Base-by-base conservation (phyloP, 768 basidiomycete genomes). In the Lanmaoa rubissima region DNA sequence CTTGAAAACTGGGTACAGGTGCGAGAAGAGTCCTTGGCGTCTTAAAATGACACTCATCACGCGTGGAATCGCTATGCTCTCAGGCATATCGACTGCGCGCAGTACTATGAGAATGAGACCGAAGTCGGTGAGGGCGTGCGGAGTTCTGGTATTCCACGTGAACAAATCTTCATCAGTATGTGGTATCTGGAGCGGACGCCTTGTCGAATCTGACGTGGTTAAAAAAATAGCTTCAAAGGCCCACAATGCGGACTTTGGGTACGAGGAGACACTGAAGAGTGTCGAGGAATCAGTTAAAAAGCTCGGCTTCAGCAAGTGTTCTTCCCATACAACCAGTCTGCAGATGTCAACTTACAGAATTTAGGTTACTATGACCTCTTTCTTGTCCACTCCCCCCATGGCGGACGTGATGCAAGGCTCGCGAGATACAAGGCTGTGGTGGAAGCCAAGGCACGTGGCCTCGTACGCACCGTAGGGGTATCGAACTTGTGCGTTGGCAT, bases 351-450 rank as follows among this genome's bases (percentile, higher is more conserved):
- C 42, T 28, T 35, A 31, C 38, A 13, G 9, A 9, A 21, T 60
- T 12, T 49, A 79, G 77, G 67, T 40, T 79, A 79, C 46, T 74
- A 78, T 59, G 79, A 80, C 62, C 69, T 82, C 35, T 80, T 74
- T 61, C 74, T 82, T 10, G 71, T 81, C 34, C 81, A 82, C 57
- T 72, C 76, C 36, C 75, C 80, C 0, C 58, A 68, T 35, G 70
- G 73, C 1, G 79, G 78, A 5, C 73, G 61, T 35, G 69, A 68
- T 19, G 67, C 65, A 28, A 73, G 80, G 16, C 63, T 81, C 11
- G 66, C 68, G 38, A 76, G 68, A 14, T 82, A 77, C 65, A 73
- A 64, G 53, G 77, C 73, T 2, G 65, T 81, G 17, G 53, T 73
- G 13, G 69, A 76, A 19, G 65, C 70, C 17, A 67, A 71, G 47